Conservation (phyloP, 2,329 filamentous ascomycete species). For the Alternaria metachromatica region DNA sequence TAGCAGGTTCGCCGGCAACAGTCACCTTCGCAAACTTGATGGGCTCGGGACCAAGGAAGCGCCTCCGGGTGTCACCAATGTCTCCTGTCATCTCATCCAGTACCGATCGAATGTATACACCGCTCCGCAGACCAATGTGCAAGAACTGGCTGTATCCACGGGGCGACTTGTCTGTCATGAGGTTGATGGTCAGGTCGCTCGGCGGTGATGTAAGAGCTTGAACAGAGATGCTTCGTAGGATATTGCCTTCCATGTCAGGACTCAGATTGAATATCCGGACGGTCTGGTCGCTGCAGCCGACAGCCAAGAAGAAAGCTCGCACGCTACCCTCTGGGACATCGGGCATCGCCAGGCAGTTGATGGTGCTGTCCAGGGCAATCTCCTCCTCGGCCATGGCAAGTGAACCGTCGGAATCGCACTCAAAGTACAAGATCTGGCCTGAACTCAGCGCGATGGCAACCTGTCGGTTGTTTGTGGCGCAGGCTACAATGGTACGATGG, state of each 20-base stretch:
- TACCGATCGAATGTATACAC: constrained; percentile 93
- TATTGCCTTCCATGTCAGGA: constrained; percentile 74
- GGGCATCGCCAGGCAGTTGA: constrained; percentile 92
- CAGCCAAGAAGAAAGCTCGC: constrained; percentile 89
- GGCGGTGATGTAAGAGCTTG: constrained; percentile 92
- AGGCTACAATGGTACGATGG: constrained; percentile 93
- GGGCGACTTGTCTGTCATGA: constrained; percentile 92
- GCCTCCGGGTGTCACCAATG: constrained; percentile 90
- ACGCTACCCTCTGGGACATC: constrained; percentile 89
- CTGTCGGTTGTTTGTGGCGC: constrained; percentile 90
- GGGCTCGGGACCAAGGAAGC: constrained; percentile 89
- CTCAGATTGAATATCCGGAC: constrained; percentile 91
- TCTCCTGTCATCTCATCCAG: constrained; percentile 96
- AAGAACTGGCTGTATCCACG: constrained; percentile 89
- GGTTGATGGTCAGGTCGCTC: constrained; percentile 86
- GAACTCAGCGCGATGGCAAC: constrained; percentile 93
- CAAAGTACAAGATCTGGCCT: constrained; percentile 97
- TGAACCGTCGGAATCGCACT: constrained; percentile 91
- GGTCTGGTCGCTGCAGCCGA: constrained; percentile 95
- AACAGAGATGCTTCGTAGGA: constrained; percentile 87
- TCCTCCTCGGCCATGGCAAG: constrained; percentile 93
- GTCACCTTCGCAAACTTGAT: constrained; percentile 92
- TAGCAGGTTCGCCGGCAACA: constrained; percentile 81
- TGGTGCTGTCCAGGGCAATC: constrained; percentile 92
- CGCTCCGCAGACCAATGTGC: constrained; percentile 94